Base-by-base conservation (phyloP, 139 green algal genomes). In the Spirogloea muscicola region DNA sequence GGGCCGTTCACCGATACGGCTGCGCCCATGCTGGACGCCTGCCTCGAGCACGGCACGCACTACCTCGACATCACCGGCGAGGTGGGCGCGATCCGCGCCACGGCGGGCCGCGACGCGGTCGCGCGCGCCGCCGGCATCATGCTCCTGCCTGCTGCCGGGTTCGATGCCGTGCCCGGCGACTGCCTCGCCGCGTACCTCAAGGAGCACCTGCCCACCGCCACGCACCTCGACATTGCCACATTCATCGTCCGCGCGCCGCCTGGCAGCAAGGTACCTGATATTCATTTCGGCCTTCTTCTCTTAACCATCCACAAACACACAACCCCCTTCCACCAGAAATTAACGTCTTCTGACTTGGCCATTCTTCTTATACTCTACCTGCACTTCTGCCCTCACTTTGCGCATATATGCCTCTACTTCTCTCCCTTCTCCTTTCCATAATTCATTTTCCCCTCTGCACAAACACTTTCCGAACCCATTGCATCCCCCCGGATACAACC, bases 11-110 rank as follows among this genome's bases (percentile, higher is more conserved):
- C 74, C 39, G 42, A 68, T n/a, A 81, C 74, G 13, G 69, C 37
- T 25, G 25, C 52, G 16, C 74, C 74, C 37, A 68, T 81, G 43
- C 21, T 81, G 69, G 74, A 81, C n/a, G 31, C 65, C 3, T 81
- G 74, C 66, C 16, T 81, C 21, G 9, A 33, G 13, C 16, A 57
- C 38, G 48, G 48, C 34, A 44, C 65, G 3, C 74, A 81, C 34
- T 81, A 81, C 40, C 21, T 81, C 3, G 74, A 81, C 51, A 44
- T 81, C 44, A 81, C 74, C 9, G 74, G 74, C 29, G 74, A 81
- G 42, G 38, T 52, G 16, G 33, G 58, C 27, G 70, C 66, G 49
- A 13, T 42, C 7, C 13, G 16, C 10, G 44, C 10, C n/a, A n/a
- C n/a, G n/a, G n/a, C n/a, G n/a, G n/a, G 13, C 10, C 57, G 57